phyloP scores from a whole-genome alignment of 768 basidiomycete genomes.

The Collybia mongolica region DNA sequence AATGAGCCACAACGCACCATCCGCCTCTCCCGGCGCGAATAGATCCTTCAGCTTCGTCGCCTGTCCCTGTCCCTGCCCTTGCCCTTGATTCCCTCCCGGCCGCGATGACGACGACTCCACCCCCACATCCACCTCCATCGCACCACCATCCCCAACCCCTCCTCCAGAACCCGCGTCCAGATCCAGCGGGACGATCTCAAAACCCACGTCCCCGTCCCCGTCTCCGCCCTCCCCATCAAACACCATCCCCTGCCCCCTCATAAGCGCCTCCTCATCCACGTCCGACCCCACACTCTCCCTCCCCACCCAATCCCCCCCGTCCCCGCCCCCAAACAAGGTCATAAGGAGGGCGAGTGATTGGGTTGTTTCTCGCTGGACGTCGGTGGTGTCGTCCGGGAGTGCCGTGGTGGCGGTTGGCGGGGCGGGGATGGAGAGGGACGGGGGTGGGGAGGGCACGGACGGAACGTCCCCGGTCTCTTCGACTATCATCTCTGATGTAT shows the following conservation, averaged over 20 bases:
- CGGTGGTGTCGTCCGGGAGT: conserved; percentile 22
- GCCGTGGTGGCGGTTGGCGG: conserved; percentile 1
- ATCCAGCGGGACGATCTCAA: conserved; percentile 31
- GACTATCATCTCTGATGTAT: neutral
- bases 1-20: conserved; percentile 41
- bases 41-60: conserved; percentile 61
- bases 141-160: conserved; percentile 6
- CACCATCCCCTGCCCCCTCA: conserved; percentile 17
- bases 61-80: conserved; percentile 9
- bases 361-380: conserved; percentile 36
- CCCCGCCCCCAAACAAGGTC: conserved; percentile 47
- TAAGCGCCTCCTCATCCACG: conserved; percentile 39
- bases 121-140: conserved; percentile 13
- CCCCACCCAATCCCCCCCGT: conserved; percentile 56
- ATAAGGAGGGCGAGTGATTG: conserved; percentile 46
- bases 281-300: conserved; percentile 58
- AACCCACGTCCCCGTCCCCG: conserved; percentile 26
- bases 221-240: conserved; percentile 13
- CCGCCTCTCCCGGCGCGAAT: conserved; percentile 68
- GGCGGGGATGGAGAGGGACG: neutral
- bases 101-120: too few species aligned
- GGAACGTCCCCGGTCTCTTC: neutral
- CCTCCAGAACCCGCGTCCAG: neutral
- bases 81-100: too few species aligned
- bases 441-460: conserved; percentile 4